A percentile compares a stretch with the other conserved stretches of the same genome.
Conservation (phyloP, 2,329 filamentous ascomycete genomes). For the Fusarium drepaniforme region DNA sequence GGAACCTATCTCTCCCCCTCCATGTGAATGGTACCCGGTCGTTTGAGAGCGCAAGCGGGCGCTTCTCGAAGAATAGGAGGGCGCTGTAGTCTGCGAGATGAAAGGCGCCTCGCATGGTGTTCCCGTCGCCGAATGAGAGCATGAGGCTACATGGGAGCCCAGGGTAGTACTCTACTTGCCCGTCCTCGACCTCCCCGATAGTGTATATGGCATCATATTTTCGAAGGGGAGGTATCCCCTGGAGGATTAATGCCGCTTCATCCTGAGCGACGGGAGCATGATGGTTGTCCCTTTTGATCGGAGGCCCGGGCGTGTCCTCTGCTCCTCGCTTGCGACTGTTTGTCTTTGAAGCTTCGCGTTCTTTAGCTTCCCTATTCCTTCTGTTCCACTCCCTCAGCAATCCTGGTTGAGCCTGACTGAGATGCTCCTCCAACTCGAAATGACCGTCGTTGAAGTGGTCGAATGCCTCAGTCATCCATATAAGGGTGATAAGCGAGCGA, state of each 20-base stretch:
- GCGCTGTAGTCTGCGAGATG: background rate
- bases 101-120: background rate
- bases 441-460: background rate
- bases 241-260: no score
- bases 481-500: background rate
- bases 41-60: background rate
- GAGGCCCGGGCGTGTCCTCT: background rate
- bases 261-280: no score
- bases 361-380: background rate
- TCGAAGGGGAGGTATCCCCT: background rate
- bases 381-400: background rate
- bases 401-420: background rate
- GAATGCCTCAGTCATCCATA: background rate
- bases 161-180: background rate
- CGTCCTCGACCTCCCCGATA: background rate
- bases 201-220: background rate
- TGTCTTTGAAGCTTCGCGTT: background rate
- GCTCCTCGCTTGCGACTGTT: background rate
- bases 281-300: background rate
- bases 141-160: background rate
- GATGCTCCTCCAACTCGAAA: background rate
- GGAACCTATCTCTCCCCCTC: background rate
- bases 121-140: background rate
- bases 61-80: background rate
- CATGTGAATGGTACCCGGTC: background rate